Base-by-base conservation (phyloP, 1,284 basidiomycete species). In the Boletus sp. region DNA sequence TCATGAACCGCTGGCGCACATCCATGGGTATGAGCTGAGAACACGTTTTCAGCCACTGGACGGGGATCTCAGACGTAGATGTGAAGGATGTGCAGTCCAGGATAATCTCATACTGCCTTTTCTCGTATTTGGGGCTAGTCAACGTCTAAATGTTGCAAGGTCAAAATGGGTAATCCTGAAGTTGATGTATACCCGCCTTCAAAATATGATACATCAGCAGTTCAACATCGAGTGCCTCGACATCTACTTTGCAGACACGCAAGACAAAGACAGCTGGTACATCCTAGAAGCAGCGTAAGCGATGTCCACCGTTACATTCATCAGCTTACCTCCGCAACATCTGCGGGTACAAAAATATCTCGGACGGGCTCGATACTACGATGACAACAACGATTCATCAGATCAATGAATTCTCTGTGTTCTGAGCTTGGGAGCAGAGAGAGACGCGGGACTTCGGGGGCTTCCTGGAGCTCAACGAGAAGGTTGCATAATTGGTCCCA, bases 161-260 rank as follows among this genome's bases (percentile, higher is more conserved):
- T 57, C 29, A 46, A 41, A 27, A 25, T 19, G 23, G 19, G 16
- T 19, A 22, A 5, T 14, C 27, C 20, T 25, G 13, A 23, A 43
- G 27, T 36, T 30, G 22, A 40, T 17, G 7, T 29, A 19, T 3
- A 56, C 71, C 49, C 47, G 84, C 90, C 72, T 84, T 85, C 68
- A 93, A 82, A 42, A 92, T 80, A 62, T 91, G 81, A 64, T 82
- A 90, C 65, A 93, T 82, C 32, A 97, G 67, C 3, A 93, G 67
- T 58, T 95, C 91, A 27, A 94, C 81, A 62, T 96, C 92, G 38
- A 94, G 73, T 1, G 84, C 80, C 57, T 92, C 91, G 1, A 91
- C 84, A 52, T 91, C 83, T 37, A 94, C 77, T 54, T 82, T 80
- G 35, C 80, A 79, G 10, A 86, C 70, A 38, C 73, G 75, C 39